Evolutionary conservation across 345 rosid species (phyloP).

Genomic region (Turritis glabra): DNA sequence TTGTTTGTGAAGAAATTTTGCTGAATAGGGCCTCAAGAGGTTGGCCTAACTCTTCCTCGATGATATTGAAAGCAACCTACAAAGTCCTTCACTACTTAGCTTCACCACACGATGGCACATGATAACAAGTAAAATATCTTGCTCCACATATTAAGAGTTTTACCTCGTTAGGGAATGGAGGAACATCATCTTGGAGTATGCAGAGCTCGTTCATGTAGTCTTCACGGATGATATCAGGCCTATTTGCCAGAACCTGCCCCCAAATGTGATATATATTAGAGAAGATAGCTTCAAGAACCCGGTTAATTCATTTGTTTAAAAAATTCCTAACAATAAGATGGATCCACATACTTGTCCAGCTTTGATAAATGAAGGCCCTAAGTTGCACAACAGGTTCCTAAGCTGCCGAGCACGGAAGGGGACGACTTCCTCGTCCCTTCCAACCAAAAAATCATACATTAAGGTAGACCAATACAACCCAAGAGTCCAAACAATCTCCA

Average conservation of each 20-base stretch:
- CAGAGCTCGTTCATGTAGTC: slow-evolving; percentile 99
- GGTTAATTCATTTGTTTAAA: too few relatives aligned
- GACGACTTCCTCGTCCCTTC: slow-evolving; percentile 91
- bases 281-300: background rate
- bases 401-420: slow-evolving; percentile 92
- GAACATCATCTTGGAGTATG: slow-evolving; percentile 97
- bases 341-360: slow-evolving; percentile 79
- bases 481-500: slow-evolving; percentile 89
- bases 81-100: slow-evolving; percentile 32
- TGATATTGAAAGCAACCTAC: slow-evolving; percentile 87
- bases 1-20: slow-evolving; percentile 78
- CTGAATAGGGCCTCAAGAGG: slow-evolving; percentile 88
- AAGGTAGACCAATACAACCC: slow-evolving; percentile 89
- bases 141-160: background rate
- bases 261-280: slow-evolving; percentile 13
- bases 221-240: slow-evolving; percentile 95
- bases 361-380: slow-evolving; percentile 97
- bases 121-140: slow-evolving; percentile 9
- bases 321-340: background rate
- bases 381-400: slow-evolving; percentile 85
- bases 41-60: slow-evolving; percentile 89
- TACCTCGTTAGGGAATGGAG: slow-evolving; percentile 92
- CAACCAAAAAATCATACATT: slow-evolving; percentile 79
- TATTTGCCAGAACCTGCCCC: slow-evolving; percentile 81
- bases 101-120: slow-evolving; percentile 10